Base-by-base conservation (phyloP, 2,329 filamentous ascomycete genomes). In the Colletotrichum lini region DNA sequence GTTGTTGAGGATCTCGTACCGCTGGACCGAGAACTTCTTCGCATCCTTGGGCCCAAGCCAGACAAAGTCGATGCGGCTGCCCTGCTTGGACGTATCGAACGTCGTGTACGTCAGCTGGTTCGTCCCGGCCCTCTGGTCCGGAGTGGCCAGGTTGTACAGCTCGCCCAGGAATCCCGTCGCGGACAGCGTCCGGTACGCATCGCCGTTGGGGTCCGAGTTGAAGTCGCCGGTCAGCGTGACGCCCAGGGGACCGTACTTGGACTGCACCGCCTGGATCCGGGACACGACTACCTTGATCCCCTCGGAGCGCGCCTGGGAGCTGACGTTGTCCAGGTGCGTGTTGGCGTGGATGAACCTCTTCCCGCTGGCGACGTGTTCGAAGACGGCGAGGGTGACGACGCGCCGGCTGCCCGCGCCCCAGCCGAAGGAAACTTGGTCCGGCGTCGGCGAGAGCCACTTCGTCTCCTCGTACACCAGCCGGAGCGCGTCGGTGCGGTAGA, bases 401-500 rank as follows among this genome's bases (percentile, higher is more conserved):
- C 88, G 81, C 3, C 82, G 80, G 47, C 73, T 75, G 3, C 76
- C 78, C 12, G 83, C 83, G 67, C 81, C 82, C 91, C 91, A 93
- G 44, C 90, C 88, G 73, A 87, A 90, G 0, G 85, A 88, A 0
- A 88, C 89, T 23, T 77, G 78, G 23, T 84, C 80, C 1, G 90
- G 91, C 3, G 89, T 93, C 70, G 87, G 81, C 5, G 86, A 90
- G 12, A 93, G 81, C 91, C 91, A 93, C 35, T 88, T 82, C 0
- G 88, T 90, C 65, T 88, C 81, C 79, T 82, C 89, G 16, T 82
- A 76, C 12, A 83, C 76, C 7, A 91, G 78, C 18, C 83, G 76
- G 85, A 89, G 91, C n/a, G 86, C 75, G 0, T 79, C 77, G 1
- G 84, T 82, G 21, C 85, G 85, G 78, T 91, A 93, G 73, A 93